Evolutionary conservation across 192 early-diverging fungal species (phyloP), one percentile per base, ranked within the genome.

Genomic region (Coemansia sp.): DNA sequence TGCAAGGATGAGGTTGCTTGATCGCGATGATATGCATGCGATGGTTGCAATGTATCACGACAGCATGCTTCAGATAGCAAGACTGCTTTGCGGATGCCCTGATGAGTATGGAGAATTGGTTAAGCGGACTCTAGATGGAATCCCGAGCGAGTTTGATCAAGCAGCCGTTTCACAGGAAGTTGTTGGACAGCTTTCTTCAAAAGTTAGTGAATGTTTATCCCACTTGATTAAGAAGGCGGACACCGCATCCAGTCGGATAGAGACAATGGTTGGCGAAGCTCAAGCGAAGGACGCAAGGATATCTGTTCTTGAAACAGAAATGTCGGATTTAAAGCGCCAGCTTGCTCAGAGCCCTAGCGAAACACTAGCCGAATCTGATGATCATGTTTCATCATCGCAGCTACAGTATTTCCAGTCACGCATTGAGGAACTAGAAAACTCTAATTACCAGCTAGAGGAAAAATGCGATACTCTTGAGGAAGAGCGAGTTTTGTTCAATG

Each of bases 371-470:
- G 32, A 39, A 19, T 37, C 32, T 10, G 68, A 71, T 26, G 9
- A 51, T 2, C 15, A 43, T 52, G 46, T 15, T 42, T 19, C 18
- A 4, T 13, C 63, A 8, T 41, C 82, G 32, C 73, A 78, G 41
- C 65, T 82, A 16, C 56, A 75, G 8, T 72, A 65, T 5, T 63
- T 89, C 13, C 82, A 87, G 58, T 69, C 76, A 18, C 87, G 80
- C 51, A 78, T 89, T 16, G 76, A 82, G 3, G 88, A 89, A 74
- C 85, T 87, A 26, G 88, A 85, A 47, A 8, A 68, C 1, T 47
- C 79, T 21, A 91, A 91, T 65, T 80, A 81, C 43, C 81, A 80
- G 46, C 69, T 91, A 8, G 62, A 82, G 62, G 86, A 88, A 41
- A 84, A 86, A 16, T 87, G 90, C 52, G 64, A 72, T 15, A 59